Evolutionary conservation across 768 basidiomycete genomes (phyloP), one percentile per base, ranked within the genome.

Genomic region (Podaxis sp.): DNA sequence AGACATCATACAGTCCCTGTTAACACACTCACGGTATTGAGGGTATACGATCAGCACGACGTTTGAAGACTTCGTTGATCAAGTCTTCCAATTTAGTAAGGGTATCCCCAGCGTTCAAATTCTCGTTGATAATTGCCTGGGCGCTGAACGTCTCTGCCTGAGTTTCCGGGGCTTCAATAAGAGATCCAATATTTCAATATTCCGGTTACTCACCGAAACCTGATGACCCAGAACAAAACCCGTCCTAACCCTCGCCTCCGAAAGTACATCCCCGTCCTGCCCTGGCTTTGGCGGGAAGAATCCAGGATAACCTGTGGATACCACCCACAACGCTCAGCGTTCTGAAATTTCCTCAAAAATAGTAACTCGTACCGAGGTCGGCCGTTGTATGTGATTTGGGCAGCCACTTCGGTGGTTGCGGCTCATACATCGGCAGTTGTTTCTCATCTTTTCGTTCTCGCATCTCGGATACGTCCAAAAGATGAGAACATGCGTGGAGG

Each of bases 261-360:
- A 86, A 48, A 95, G 75, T 1, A 84, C 69, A 67, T 93, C 91
- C 71, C 94, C 92, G 60, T 89, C 87, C 70, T 92, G 89, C 4
- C 84, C 82, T 17, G 87, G 84, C 44, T 83, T 81, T 5, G 93
- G 90, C 49, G 93, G 93, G 70, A 87, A 80, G 67, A 90, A 93
- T 11, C 90, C 90, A 60, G 82, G 78, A 71, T 89, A 92, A 17
- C 92, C 92, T 94, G 51, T 15, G 28, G 58, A 55, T 22, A 12
- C 51, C 26, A 50, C 17, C 44, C 66, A 33, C 15, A 22, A 56
- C 56, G 53, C 56, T 40, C 22, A 56, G 33, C 30, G 4, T 33
- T 50, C 26, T 28, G 37, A 46, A 56, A 50, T 50, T 54, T 36
- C 17, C 54, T 44, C 30, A 36, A 44, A 46, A 17, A 33, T 22